Evolutionary conservation across 495 filamentous ascomycete genomes (phyloP), one percentile per base, ranked within the genome.

Genomic region (Neurospora sp.): DNA sequence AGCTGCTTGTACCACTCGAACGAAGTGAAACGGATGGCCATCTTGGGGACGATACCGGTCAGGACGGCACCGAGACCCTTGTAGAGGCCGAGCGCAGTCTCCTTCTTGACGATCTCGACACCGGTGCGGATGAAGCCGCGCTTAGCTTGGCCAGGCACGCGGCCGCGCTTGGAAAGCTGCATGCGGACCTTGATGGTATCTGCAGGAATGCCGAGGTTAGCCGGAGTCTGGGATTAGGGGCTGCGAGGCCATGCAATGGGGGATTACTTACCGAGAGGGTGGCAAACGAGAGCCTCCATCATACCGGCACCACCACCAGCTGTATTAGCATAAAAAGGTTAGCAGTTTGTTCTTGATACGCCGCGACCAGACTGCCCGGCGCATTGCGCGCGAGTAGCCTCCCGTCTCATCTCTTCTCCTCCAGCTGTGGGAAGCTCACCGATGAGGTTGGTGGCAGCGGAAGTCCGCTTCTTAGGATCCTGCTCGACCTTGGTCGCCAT

Each of bases 151-250:
- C 96, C 96, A 54, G 93, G 94, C 16, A 89, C 88, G 70, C 91
- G 88, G 69, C 92, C 92, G 78, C 96, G 89, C 69, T 92, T 88
- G 39, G 96, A 98, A 39, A 99, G 91, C 85, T 99, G 96, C 96
- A 99, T 99, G 75, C 96, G 96, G 71, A 99, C 96, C 89, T 99
- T 97, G 86, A 98, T 95, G 37, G 94, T 97, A 80, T 97, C 94
- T 91, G 78, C 27, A 8, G 40, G 18, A 40, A 48, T 9, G 40
- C 42, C 18, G 44, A 44, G 46, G 75, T 74, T 16, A 73, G 77
- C 73, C 14, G 27, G 39, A 35, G 10, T 9, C n/a, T 39, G 9
- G 4, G 66, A 23, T 46, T 66, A 31, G 0, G 23, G 71, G 71
- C n/a, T n/a, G 54, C 48, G 5, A 7, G 18, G 27, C 16, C 16